Evolutionary conservation across 2,329 filamentous ascomycete species (phyloP), one percentile per base, ranked within the genome.

Genomic region (Leptographium radiaticola): DNA sequence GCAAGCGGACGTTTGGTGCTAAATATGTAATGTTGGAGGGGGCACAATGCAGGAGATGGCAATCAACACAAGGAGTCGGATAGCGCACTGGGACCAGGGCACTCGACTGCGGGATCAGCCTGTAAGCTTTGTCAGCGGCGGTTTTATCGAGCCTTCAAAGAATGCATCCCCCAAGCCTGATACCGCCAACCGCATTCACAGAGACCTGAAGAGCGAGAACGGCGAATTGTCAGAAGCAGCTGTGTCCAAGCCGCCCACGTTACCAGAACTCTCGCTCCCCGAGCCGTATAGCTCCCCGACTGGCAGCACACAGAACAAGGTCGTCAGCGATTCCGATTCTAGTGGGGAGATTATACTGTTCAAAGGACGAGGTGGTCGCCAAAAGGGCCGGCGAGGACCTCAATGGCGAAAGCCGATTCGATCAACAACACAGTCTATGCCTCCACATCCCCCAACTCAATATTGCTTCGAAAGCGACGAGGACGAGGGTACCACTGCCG

Each of bases 271-370:
- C 5, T 8, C 20, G 31, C 12, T 45, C 20, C 25, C 13, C 9
- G 20, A n/a, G 13, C 6, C 20, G 6, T 5, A 31, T 16, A 18
- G 13, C 4, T 20, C 42, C 31, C 18, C 15, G 11, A 20, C n/a
- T 5, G 6, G 11, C 18, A 13, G 12, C 25, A 2, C 33, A n/a
- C 13, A 39, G 16, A 10, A 43, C 2, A 45, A 38, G 6, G 1
- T n/a, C 1, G 50, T 53, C 2, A 25, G 13, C 5, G 52, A 46
- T 13, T 76, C 75, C 0, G 74, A 80, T 58, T 87, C 84, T 0
- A 86, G 83, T 61, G 86, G 87, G 49, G 87, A 95, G 59, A 71
- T 88, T 6, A 81, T 89, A 48, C 62, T 87, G 0, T 88, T 87
- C 63, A 76, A 72, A 63, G 64, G 62, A 54, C 45, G 59, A 51